A percentile compares a stretch with the other conserved stretches of the same genome.
Conservation (phyloP, 441 rosid species). For the Gossypium armourianum region DNA sequence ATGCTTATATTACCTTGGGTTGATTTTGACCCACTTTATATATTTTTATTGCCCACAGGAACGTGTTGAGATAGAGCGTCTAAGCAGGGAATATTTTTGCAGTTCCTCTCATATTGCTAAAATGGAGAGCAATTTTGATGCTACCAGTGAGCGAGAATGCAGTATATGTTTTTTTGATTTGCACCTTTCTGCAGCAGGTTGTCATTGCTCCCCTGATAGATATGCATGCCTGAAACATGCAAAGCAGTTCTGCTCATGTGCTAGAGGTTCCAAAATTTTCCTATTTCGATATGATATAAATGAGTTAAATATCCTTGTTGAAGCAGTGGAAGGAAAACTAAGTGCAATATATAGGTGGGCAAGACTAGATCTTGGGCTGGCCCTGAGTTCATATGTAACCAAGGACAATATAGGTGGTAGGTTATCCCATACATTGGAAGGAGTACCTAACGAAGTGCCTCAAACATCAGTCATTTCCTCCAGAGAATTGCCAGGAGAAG, state of each 20-base stretch:
- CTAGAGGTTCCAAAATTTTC: conserved; percentile 54
- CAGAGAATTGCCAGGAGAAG: conserved; percentile 30
- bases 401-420: conserved; percentile 35
- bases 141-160: conserved; percentile 85
- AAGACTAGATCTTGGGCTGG: conserved; percentile 80
- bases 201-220: conserved; percentile 82
- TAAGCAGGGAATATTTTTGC: conserved; percentile 54
- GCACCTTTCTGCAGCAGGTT: conserved; percentile 96
- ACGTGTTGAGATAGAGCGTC: conserved; percentile 74
- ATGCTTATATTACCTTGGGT: conserved; percentile 3
- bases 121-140: conserved; percentile 86
- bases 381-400: conserved; percentile 47
- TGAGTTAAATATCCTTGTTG: conserved; percentile 77
- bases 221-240: conserved; percentile 86
- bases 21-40: conserved; percentile 11
- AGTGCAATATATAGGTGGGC: conserved; percentile 97
- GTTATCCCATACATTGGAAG: conserved; percentile 31
- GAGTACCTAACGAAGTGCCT: conserved; percentile 26
- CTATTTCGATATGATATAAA: conserved; percentile 72
- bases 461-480: conserved; percentile 27
- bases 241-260: conserved; percentile 72
- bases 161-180: conserved; percentile 74
- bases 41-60: conserved; percentile 30
- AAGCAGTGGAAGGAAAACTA: conserved; percentile 92
- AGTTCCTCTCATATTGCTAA: conserved; percentile 52